Conservation (phyloP, 2,329 filamentous ascomycete genomes). For the Cladosporium sp. region DNA sequence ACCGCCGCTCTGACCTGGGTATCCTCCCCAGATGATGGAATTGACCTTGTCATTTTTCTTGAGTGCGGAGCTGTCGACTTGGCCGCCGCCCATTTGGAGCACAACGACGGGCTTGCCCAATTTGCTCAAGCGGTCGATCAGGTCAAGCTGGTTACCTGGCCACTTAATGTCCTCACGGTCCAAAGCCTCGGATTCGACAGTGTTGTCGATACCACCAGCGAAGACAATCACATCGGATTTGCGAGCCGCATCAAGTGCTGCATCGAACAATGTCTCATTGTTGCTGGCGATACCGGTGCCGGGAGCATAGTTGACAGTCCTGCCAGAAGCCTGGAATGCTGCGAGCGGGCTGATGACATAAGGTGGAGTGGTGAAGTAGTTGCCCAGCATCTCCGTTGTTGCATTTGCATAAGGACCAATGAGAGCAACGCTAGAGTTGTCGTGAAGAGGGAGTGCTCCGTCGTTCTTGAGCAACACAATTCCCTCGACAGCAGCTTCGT, state of each 20-base stretch:
- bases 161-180: slow-evolving; percentile 46
- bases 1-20: slow-evolving; percentile 48
- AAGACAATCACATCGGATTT: slow-evolving; percentile 27
- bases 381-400: slow-evolving; percentile 55
- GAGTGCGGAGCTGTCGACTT: slow-evolving; percentile 45
- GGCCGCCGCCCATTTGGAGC: slow-evolving; percentile 41
- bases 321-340: slow-evolving; percentile 24
- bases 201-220: slow-evolving; percentile 38
- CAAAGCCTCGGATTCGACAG: slow-evolving; percentile 43
- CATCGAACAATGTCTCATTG: slow-evolving; percentile 23
- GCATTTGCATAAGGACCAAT: slow-evolving; percentile 59
- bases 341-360: slow-evolving; percentile 26
- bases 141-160: slow-evolving; percentile 44
- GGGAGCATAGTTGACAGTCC: slow-evolving; percentile 19
- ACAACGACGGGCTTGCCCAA: slow-evolving; percentile 44
- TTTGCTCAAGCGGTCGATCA: slow-evolving; percentile 40
- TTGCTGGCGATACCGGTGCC: slow-evolving; percentile 25
- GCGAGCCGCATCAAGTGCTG: slow-evolving; percentile 24
- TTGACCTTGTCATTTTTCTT: slow-evolving; percentile 42
- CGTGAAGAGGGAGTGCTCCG: slow-evolving; percentile 41
- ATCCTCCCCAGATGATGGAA: slow-evolving; percentile 46
- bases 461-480: slow-evolving; percentile 54
- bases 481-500: slow-evolving; percentile 45
- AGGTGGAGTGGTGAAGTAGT: slow-evolving; percentile 44
- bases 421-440: slow-evolving; percentile 47